Conservation (phyloP, 768 basidiomycete species). For the Mycena crocata region DNA sequence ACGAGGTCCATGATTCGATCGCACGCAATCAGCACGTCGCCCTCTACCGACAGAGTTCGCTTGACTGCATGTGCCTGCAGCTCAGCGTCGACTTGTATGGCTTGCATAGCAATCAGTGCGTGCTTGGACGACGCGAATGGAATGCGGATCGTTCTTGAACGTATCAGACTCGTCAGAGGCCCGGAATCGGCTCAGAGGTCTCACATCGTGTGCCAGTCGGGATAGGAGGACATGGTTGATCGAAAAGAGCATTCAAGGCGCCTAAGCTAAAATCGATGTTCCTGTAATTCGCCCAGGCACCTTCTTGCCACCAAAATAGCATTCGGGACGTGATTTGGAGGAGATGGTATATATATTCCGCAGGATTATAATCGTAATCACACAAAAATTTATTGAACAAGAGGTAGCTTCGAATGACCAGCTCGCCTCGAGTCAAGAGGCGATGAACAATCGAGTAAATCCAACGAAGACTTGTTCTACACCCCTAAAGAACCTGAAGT, state of each 20-base stretch:
- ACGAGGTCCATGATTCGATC: conserved; percentile 42
- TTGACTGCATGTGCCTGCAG: conserved; percentile 85
- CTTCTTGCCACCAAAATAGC: background rate
- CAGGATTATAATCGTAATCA: background rate
- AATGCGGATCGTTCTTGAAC: conserved; percentile 70
- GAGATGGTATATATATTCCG: conserved; percentile 31
- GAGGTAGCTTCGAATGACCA: conserved; percentile 33
- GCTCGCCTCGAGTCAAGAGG: conserved; percentile 32
- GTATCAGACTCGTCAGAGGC: conserved; percentile 28
- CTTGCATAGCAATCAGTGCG: conserved; percentile 83
- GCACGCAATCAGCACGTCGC: conserved; percentile 79
- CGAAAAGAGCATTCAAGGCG: background rate
- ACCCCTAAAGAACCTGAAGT: conserved; percentile 29
- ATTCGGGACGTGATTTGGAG: background rate
- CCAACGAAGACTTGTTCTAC: conserved; percentile 26
- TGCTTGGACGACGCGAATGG: conserved; percentile 83
- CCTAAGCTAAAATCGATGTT: background rate
- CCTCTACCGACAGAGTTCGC: conserved; percentile 75
- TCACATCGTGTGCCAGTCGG: conserved; percentile 43
- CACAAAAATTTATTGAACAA: conserved; percentile 31
- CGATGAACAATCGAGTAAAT: conserved; percentile 33
- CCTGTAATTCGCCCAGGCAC: no score
- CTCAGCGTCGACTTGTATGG: conserved; percentile 89
- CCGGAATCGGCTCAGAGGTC: conserved; percentile 9
- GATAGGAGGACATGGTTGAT: conserved; percentile 31